Percentiles rank a stretch among this genome's conserved stretches.
These are phyloP conservation scores for Boletus insuetus DNA, from an alignment of 768 basidiomycete genomes.

Conservation along the genomic window DNA sequence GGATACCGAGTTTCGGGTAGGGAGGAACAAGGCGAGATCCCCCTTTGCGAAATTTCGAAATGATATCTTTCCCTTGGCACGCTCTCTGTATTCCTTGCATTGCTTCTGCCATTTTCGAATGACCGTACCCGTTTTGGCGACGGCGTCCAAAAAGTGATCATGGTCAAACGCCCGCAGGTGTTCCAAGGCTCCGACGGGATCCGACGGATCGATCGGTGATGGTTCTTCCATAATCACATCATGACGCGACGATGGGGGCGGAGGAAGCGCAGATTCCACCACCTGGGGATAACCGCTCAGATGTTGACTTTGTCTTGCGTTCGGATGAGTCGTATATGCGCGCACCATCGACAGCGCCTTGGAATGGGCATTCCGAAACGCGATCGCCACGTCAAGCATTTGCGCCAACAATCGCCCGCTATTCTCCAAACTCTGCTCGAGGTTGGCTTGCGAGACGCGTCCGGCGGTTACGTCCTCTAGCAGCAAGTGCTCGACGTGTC, in stretches of 20 bases:
- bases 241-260: slow-evolving; percentile 45
- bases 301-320: slow-evolving; percentile 42
- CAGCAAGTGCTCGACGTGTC: slow-evolving; percentile 64
- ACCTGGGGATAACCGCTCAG: slow-evolving; percentile 32
- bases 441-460: slow-evolving; percentile 61
- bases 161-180: slow-evolving; percentile 74
- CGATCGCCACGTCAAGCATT: slow-evolving; percentile 75
- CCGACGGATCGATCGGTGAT: slow-evolving; percentile 74
- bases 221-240: slow-evolving; percentile 58
- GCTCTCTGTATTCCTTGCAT: slow-evolving; percentile 92
- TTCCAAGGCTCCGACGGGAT: slow-evolving; percentile 68
- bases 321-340: slow-evolving; percentile 51
- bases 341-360: slow-evolving; percentile 67
- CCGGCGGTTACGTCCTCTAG: slow-evolving; percentile 74
- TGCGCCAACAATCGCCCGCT: slow-evolving; percentile 73
- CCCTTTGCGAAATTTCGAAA: slow-evolving; percentile 95
- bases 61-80: slow-evolving; percentile 94
- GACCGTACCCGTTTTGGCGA: slow-evolving; percentile 78
- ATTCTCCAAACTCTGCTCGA: slow-evolving; percentile 64
- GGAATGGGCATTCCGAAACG: slow-evolving; percentile 73
- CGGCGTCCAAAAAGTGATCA: slow-evolving; percentile 79
- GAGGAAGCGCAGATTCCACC: slow-evolving; percentile 49
- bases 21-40: slow-evolving; percentile 92
- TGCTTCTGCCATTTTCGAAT: slow-evolving; percentile 98
- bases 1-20: slow-evolving; percentile 89